Percentiles rank a stretch among this genome's conserved stretches.
phyloP scores from a whole-genome alignment of 192 early-diverging fungal species.

The Geranomyces michiganensis region DNA sequence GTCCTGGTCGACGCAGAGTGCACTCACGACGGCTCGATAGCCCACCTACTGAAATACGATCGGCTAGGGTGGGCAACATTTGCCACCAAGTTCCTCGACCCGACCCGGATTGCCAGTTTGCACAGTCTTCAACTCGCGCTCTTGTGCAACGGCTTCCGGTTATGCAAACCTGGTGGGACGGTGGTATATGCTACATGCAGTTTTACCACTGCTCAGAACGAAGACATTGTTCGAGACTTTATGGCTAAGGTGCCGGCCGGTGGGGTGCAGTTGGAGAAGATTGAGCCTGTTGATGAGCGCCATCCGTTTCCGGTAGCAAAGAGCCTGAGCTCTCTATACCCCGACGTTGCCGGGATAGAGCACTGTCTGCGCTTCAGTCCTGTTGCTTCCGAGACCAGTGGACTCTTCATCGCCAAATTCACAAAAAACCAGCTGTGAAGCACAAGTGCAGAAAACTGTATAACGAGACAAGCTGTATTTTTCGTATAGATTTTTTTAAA shows the following conservation, averaged over 20 bases:
- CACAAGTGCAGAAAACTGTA: too few relatives aligned
- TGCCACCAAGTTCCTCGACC: conserved; percentile 58
- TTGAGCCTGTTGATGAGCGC: conserved; percentile 59
- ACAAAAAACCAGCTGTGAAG: too few relatives aligned
- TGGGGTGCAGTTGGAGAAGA: not conserved
- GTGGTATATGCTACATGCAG: conserved; percentile 79
- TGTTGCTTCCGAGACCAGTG: conserved; percentile 65
- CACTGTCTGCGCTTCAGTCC: conserved; percentile 69
- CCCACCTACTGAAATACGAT: conserved; percentile 67
- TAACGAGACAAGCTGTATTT: too few relatives aligned
- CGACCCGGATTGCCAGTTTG: conserved; percentile 61
- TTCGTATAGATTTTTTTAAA: too few relatives aligned
- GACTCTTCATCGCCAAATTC: conserved; percentile 81
- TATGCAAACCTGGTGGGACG: conserved; percentile 74
- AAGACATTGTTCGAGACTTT: conserved; percentile 82
- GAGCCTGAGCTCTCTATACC: conserved; percentile 13
- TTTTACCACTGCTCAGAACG: conserved; percentile 72
- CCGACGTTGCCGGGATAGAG: conserved; percentile 6
- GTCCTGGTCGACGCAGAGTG: conserved; percentile 76
- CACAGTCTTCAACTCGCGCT: conserved; percentile 67
- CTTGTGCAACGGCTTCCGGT: conserved; percentile 73
- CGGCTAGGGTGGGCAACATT: conserved; percentile 81
- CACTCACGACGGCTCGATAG: conserved; percentile 90
- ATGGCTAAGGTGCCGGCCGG: conserved; percentile 53
- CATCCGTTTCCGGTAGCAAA: conserved; percentile 39